phyloP scores from a whole-genome alignment of 768 basidiomycete genomes.

The Obba rivulosa region DNA sequence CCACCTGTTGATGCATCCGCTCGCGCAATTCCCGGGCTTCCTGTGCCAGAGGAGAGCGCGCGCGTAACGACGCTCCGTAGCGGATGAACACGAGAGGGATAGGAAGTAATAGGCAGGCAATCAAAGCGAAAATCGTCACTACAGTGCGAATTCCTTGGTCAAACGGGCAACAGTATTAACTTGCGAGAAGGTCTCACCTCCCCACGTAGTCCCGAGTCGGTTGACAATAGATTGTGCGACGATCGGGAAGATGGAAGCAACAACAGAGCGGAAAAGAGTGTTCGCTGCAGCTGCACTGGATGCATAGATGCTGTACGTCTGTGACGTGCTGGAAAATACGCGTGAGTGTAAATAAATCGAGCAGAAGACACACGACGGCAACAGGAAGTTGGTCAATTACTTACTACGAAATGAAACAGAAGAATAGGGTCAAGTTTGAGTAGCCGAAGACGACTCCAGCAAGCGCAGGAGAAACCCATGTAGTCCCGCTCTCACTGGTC shows the following conservation, averaged over 20 bases:
- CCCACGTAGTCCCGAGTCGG: constrained; percentile 19
- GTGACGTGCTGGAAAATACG: constrained; percentile 7
- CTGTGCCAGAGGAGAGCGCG: constrained; percentile 15
- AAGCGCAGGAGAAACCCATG: constrained; percentile 18
- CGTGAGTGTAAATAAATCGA: background rate
- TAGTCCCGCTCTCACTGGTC: constrained; percentile 16
- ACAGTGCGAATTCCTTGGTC: background rate
- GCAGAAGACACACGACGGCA: too few relatives aligned
- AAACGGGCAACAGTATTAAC: background rate
- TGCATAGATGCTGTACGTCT: constrained; percentile 15
- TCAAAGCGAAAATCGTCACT: constrained; percentile 21
- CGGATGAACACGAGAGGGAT: constrained; percentile 21
- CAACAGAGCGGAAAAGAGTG: constrained; percentile 14
- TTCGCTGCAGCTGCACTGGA: constrained; percentile 17
- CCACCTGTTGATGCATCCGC: constrained; percentile 7
- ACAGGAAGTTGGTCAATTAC: background rate
- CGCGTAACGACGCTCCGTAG: constrained; percentile 16
- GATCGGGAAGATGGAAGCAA: constrained; percentile 17
- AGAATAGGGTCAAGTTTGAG: constrained; percentile 15
- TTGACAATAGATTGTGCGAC: constrained; percentile 13
- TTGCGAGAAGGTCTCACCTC: constrained; percentile 10
- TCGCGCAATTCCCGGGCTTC: constrained; percentile 11
- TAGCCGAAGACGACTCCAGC: constrained; percentile 19
- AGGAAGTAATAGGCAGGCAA: constrained; percentile 15
- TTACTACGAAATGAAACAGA: constrained; percentile 18